phyloP scores from a whole-genome alignment of 2,329 filamentous ascomycete genomes.

The Monascus ruber region DNA sequence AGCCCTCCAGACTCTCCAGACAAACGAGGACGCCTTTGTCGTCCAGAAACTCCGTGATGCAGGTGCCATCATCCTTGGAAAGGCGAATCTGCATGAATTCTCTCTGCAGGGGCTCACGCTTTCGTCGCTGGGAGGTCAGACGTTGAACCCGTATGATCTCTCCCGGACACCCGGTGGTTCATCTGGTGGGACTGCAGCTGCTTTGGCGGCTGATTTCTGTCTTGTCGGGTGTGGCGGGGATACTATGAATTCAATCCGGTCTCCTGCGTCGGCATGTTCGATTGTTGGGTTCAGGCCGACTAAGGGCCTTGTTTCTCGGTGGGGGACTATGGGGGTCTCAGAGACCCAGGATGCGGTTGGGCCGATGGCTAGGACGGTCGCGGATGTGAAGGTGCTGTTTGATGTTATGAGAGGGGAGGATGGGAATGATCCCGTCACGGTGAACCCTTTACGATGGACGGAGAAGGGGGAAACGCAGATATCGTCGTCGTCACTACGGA shows the following conservation, averaged over 20 bases:
- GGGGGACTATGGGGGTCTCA: conserved; percentile 46
- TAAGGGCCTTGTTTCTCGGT: conserved; percentile 38
- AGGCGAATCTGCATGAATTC: conserved; percentile 52
- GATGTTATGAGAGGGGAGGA: conserved; percentile 13
- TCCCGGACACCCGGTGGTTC: conserved; percentile 55
- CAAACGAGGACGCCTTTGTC: conserved; percentile 36
- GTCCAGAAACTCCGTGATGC: conserved; percentile 40
- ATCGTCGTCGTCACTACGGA: conserved; percentile 11
- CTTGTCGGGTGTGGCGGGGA: conserved; percentile 50
- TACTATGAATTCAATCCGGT: conserved; percentile 52
- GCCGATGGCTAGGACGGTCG: conserved; percentile 40
- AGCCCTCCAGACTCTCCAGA: conserved; percentile 37
- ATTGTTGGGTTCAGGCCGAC: conserved; percentile 51
- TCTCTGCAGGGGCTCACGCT: conserved; percentile 53
- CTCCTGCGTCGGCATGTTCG: conserved; percentile 50
- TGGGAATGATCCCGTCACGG: conserved; percentile 14
- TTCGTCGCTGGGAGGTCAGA: conserved; percentile 53
- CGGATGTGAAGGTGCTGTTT: conserved; percentile 15
- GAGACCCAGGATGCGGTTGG: conserved; percentile 47
- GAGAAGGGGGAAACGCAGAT: not conserved
- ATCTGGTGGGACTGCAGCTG: conserved; percentile 52
- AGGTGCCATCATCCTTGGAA: conserved; percentile 49
- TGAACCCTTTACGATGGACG: conserved; percentile 10
- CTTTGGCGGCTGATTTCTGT: conserved; percentile 47
- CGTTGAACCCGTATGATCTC: conserved; percentile 54